phyloP scores from a whole-genome alignment of 1,284 basidiomycete species.

The Fomitopsis betulina region DNA sequence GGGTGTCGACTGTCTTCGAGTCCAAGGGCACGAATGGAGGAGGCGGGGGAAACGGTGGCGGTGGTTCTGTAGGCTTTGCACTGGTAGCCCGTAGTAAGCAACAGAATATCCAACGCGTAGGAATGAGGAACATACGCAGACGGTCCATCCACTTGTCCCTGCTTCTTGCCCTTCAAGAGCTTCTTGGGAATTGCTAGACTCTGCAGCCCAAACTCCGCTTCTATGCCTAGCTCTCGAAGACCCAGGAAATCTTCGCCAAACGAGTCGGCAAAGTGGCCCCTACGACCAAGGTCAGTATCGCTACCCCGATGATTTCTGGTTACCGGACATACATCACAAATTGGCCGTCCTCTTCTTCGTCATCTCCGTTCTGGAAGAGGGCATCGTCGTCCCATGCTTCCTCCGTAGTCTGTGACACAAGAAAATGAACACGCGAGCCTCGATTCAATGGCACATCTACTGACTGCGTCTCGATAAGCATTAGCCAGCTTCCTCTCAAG shows the following conservation, averaged over 20 bases:
- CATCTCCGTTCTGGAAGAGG: slow-evolving; percentile 64
- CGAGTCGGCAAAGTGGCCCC: slow-evolving; percentile 84
- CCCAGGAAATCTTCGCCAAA: slow-evolving; percentile 95
- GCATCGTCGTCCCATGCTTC: slow-evolving; percentile 74
- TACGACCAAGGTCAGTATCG: slow-evolving; percentile 22
- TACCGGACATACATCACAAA: slow-evolving; percentile 55
- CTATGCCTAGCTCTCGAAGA: slow-evolving; percentile 84
- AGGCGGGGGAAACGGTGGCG: slow-evolving; percentile 83
- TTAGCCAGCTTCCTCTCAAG: slow-evolving; percentile 82
- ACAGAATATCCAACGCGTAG: not conserved
- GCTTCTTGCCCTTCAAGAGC: slow-evolving; percentile 68
- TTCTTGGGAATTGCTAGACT: slow-evolving; percentile 77
- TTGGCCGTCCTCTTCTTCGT: slow-evolving; percentile 74
- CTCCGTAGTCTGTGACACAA: slow-evolving; percentile 41
- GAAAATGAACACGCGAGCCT: not conserved
- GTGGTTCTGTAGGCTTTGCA: slow-evolving; percentile 67
- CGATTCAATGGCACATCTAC: slow-evolving; percentile 19
- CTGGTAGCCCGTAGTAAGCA: slow-evolving; percentile 28
- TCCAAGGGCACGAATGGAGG: slow-evolving; percentile 74
- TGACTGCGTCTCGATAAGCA: slow-evolving; percentile 77
- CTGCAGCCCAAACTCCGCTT: slow-evolving; percentile 80
- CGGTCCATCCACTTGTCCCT: slow-evolving; percentile 31
- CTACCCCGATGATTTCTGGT: not conserved
- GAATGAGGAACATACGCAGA: slow-evolving; percentile 41
- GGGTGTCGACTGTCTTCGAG: slow-evolving; percentile 58